Evolutionary conservation across 1,284 basidiomycete genomes (phyloP).

Genomic region (Pseudozyma tsukubaensis): DNA sequence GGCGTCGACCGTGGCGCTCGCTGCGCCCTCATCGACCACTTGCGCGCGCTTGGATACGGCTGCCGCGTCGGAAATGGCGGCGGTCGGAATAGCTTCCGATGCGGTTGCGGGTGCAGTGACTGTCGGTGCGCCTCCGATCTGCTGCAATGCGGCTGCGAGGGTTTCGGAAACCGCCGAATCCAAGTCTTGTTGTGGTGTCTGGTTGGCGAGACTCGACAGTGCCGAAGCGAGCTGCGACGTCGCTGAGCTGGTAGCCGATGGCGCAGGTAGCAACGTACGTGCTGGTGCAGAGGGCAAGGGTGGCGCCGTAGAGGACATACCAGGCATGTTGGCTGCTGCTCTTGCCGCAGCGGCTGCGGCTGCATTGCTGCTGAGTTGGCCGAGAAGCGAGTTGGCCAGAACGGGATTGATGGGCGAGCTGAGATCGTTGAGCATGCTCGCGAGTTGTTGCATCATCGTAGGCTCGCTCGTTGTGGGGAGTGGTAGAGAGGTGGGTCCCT

Average conservation of each 20-base stretch:
- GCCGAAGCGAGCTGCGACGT: constrained; percentile 45
- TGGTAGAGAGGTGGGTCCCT: constrained; percentile 38
- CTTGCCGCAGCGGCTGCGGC: constrained; percentile 38
- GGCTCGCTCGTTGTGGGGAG: constrained; percentile 44
- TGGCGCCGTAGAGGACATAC: constrained; percentile 16
- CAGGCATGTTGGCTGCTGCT: constrained; percentile 31
- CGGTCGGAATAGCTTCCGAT: constrained; percentile 2
- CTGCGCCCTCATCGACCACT: constrained; percentile 1
- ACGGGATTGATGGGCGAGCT: constrained; percentile 48
- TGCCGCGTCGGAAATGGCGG: constrained; percentile 1
- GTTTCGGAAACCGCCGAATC: constrained; percentile 60
- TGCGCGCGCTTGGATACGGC: constrained; percentile 12
- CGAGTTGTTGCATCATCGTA: constrained; percentile 53
- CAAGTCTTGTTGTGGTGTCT: constrained; percentile 46
- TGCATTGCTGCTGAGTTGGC: constrained; percentile 48
- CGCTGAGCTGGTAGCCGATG: constrained; percentile 12
- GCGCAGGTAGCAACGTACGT: constrained; percentile 6
- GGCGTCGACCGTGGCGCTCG: too few species aligned
- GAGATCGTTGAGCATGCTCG: constrained; percentile 50
- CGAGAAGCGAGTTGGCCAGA: constrained; percentile 44
- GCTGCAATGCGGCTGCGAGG: constrained; percentile 57
- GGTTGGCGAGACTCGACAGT: constrained; percentile 35
- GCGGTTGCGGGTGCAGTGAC: background rate
- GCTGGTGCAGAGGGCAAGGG: constrained; percentile 25
- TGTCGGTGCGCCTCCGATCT: constrained; percentile 40